phyloP scores from a whole-genome alignment of 2,329 filamentous ascomycete genomes.

The Diaporthe eres region DNA sequence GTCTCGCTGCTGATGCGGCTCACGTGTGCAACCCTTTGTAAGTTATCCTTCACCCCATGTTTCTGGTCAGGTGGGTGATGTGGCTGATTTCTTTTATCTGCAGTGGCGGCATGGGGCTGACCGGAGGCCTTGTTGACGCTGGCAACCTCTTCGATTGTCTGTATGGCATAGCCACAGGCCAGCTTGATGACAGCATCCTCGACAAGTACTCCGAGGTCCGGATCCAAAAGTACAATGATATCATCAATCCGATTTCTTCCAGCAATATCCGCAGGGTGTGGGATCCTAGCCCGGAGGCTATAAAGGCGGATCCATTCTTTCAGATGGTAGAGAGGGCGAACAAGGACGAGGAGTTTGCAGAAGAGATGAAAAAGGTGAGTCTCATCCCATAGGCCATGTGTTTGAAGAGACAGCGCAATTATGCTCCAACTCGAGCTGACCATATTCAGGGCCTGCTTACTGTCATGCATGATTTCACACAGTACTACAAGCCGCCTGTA shows the following conservation, averaged over 20 bases:
- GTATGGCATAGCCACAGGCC: slow-evolving; percentile 54
- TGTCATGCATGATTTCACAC: slow-evolving; percentile 44
- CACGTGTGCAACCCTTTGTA: slow-evolving; percentile 67
- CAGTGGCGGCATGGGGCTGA: slow-evolving; percentile 58
- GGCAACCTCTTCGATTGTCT: slow-evolving; percentile 63
- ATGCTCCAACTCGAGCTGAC: slow-evolving; percentile 2
- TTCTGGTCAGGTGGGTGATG: too few relatives aligned
- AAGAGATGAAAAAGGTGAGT: slow-evolving; percentile 39
- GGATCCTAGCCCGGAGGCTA: slow-evolving; percentile 39
- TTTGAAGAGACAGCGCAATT: not conserved
- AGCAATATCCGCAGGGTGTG: slow-evolving; percentile 42
- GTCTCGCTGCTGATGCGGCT: slow-evolving; percentile 66
- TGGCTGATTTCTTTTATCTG: not conserved
- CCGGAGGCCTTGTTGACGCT: slow-evolving; percentile 62
- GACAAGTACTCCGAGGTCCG: slow-evolving; percentile 58
- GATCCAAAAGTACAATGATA: slow-evolving; percentile 50
- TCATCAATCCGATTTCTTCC: slow-evolving; percentile 42
- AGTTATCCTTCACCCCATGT: slow-evolving; percentile 32
- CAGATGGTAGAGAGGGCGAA: slow-evolving; percentile 43
- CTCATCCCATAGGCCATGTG: accelerated
- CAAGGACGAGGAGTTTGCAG: slow-evolving; percentile 35
- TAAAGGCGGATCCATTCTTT: slow-evolving; percentile 48
- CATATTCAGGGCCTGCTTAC: slow-evolving; percentile 25
- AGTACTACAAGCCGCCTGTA: slow-evolving; percentile 39
- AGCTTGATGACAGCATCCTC: slow-evolving; percentile 55